These are phyloP conservation scores for Cicer chorassanicum DNA, from an alignment of 306 rosid genomes.

Conservation along the genomic window DNA sequence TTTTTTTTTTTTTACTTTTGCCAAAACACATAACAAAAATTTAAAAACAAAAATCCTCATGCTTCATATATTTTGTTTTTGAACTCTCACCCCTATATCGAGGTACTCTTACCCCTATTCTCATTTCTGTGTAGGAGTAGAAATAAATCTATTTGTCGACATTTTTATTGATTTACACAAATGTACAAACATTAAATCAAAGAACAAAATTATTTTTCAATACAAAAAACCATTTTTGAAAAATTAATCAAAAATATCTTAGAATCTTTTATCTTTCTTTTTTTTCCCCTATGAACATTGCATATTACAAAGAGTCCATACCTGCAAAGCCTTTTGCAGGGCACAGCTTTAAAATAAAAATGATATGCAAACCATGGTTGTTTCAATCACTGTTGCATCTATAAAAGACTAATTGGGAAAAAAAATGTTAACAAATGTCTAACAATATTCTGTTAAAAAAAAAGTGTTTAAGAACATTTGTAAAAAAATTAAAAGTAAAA, in stretches of 20 bases:
- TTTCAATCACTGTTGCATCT: conserved; percentile 49
- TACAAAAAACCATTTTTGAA: no score
- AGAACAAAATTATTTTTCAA: no score
- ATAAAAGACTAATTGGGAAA: conserved; percentile 6
- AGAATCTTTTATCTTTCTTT: no score
- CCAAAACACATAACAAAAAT: not conserved
- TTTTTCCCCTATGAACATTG: not conserved
- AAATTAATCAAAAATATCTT: no score
- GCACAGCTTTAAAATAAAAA: not conserved
- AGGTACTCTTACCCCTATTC: not conserved
- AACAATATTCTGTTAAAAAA: no score
- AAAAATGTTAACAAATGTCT: not conserved
- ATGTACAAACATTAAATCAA: not conserved
- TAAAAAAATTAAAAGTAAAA: no score
- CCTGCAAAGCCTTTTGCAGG: no score
- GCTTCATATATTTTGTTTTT: no score
- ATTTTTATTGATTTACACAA: not conserved
- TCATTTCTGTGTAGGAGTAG: not conserved
- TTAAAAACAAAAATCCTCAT: not conserved
- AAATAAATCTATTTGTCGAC: not conserved
- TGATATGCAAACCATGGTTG: conserved; percentile 43
- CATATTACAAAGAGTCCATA: not conserved
- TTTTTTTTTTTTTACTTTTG: not conserved
- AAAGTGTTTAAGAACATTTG: no score
- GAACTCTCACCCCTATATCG: no score